These are phyloP conservation scores for Ustilago curta DNA, from an alignment of 1,284 basidiomycete species.

Conservation along the genomic window DNA sequence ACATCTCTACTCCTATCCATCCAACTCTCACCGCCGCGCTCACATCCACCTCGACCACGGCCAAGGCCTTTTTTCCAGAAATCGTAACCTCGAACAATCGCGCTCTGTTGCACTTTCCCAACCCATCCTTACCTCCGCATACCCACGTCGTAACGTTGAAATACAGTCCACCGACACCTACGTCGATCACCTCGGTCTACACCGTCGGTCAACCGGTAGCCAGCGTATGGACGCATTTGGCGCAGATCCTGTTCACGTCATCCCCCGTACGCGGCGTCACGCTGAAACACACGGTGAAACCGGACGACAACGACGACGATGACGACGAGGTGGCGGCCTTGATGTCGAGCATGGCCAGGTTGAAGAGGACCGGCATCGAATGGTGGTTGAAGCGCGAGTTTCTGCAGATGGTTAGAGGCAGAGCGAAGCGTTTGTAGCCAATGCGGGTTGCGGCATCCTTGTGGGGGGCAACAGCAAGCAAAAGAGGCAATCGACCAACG, in stretches of 20 bases:
- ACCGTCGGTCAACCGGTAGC: conserved; percentile 5
- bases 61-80: conserved; percentile 59
- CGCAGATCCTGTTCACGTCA: conserved; percentile 7
- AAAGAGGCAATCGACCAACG: neutral
- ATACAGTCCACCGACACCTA: conserved; percentile 21
- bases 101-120: conserved; percentile 29
- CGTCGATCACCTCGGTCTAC: conserved; percentile 18
- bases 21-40: conserved; percentile 21
- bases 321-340: neutral
- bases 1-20: neutral
- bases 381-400: conserved; percentile 32
- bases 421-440: neutral
- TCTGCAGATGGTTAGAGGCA: conserved; percentile 10
- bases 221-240: neutral
- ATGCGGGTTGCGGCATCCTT: no score
- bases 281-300: neutral
- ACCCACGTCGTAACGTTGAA: conserved; percentile 18
- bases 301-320: neutral
- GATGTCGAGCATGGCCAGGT: conserved; percentile 13
- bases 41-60: conserved; percentile 4
- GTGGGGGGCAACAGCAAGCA: no score
- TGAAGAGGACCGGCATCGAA: conserved; percentile 25
- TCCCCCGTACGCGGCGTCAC: conserved; percentile 10
- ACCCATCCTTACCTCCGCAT: conserved; percentile 2
- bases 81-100: conserved; percentile 49